Base-by-base conservation (phyloP, 257 asterid species). In the Solanum chmielewskii region DNA sequence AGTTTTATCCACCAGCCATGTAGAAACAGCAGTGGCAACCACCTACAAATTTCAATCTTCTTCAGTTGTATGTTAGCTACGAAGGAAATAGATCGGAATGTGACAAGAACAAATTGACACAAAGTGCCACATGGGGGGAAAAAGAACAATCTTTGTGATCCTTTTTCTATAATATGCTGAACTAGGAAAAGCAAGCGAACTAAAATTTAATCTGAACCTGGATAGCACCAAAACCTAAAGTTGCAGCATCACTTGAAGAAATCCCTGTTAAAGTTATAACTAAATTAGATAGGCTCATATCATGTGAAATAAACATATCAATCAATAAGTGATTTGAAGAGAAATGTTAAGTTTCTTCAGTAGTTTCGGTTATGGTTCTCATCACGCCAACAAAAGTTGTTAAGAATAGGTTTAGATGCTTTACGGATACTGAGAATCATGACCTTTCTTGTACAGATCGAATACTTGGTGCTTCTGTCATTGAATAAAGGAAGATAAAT, bases 1-100 rank as follows among this genome's bases (percentile, higher is more conserved):
- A 13, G 98, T 89, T 93, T 92, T 95, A 92, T 96, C 99, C 85
- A 93, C 94, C 93, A 95, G 84, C 99, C 99, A 96, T 69, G 95
- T 92, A 14, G 99, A 85, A 73, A 96, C 89, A 86, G 92, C 98
- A 69, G 99, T 96, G 71, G 99, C 99, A 89, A 95, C 89, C 74
- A 96, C 99, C 99, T 96, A 89, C 75, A 89, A 39, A 88, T 56
- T 21, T 29, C 56, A 70, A 39, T 37, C 23, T 41, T 78, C 80
- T 86, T 89, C 49, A 88, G 82, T 77, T 56, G 80, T 74, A 74
- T 74, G 52, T 76, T 84, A 33, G 31, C 44, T 86, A 80, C 42
- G 56, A 47, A 70, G 73, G 41, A n/a, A n/a, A 59, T 42, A 56
- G 59, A 80, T 75, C 42, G 47, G 74, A 25, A 60, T 84, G 41